Percentiles rank a stretch among this genome's conserved stretches.
These are phyloP conservation scores for Metschnikowia cerradonensis DNA, from an alignment of 805 yeast species.

Conservation along the genomic window DNA sequence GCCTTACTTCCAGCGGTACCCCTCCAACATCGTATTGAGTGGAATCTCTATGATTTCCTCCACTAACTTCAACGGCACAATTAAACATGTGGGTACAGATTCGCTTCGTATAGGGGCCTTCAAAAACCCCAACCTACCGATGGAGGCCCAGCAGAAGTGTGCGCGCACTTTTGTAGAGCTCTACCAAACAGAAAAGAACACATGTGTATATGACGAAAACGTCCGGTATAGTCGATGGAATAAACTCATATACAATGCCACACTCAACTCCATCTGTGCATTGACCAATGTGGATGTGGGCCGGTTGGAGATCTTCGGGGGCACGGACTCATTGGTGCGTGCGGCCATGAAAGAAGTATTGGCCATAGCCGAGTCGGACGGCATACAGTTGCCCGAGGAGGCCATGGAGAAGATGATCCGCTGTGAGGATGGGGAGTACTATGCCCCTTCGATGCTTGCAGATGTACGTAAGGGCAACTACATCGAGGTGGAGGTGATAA, in stretches of 20 bases:
- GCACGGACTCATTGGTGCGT: constrained; percentile 17
- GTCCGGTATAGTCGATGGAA: constrained; percentile 56
- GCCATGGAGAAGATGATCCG: constrained; percentile 21
- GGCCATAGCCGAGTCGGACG: constrained; percentile 24
- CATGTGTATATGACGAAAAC: constrained; percentile 38
- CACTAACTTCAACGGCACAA: constrained; percentile 23
- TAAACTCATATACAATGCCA: constrained; percentile 67
- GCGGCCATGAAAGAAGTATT: constrained; percentile 22
- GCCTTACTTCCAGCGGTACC: constrained; percentile 30
- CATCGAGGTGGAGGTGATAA: constrained; percentile 37
- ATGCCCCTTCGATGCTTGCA: constrained; percentile 40
- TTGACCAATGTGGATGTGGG: constrained; percentile 59
- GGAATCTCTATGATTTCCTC: constrained; percentile 37
- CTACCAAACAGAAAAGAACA: constrained; percentile 43
- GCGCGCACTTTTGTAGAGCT: constrained; percentile 43
- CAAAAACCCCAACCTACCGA: constrained; percentile 27
- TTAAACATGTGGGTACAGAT: constrained; percentile 29
- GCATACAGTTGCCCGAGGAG: constrained; percentile 18
- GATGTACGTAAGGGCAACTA: constrained; percentile 36
- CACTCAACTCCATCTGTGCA: constrained; percentile 60
- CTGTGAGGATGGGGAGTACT: constrained; percentile 32
- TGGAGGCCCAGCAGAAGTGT: constrained; percentile 28
- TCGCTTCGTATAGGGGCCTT: constrained; percentile 26
- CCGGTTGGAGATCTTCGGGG: constrained; percentile 29
- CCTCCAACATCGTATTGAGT: constrained; percentile 31